Conservation (phyloP, 2,329 filamentous ascomycete genomes). For the Fusarium decemcellulare region DNA sequence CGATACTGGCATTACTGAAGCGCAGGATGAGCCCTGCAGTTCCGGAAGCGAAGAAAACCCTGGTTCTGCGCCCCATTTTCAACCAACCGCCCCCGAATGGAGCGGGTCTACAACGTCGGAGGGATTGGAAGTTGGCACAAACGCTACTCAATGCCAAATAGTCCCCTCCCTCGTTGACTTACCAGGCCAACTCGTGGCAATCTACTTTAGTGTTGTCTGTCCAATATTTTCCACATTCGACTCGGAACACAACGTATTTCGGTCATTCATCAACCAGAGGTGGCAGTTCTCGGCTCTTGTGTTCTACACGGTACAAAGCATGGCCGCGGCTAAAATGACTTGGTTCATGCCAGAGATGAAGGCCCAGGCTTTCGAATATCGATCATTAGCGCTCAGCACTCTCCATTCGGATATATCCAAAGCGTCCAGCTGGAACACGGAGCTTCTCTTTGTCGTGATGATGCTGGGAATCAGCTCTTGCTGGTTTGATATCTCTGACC, state of each 20-base stretch:
- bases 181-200: constrained; percentile 1
- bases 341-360: not conserved
- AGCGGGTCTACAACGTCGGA: not conserved
- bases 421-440: not conserved
- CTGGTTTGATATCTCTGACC: constrained; percentile 5
- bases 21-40: not conserved
- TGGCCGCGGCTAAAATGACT: not conserved
- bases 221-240: constrained; percentile 2
- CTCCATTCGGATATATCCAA: constrained; percentile 1
- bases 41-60: not conserved
- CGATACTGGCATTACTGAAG: not conserved
- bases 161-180: not conserved
- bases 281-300: not conserved
- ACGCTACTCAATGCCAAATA: not conserved
- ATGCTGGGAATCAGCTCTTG: constrained; percentile 3
- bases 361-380: not conserved
- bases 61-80: not conserved
- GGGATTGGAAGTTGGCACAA: not conserved
- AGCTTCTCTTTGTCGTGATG: constrained; percentile 1
- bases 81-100: too few relatives aligned
- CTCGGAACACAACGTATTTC: constrained; percentile 3
- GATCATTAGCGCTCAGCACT: not conserved
- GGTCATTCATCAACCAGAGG: not conserved
- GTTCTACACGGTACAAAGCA: constrained; percentile 5
- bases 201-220: constrained; percentile 6